A percentile compares a stretch with the other conserved stretches of the same genome.
Conservation (phyloP, 495 filamentous ascomycete species). For the Xylaria telfairii region DNA sequence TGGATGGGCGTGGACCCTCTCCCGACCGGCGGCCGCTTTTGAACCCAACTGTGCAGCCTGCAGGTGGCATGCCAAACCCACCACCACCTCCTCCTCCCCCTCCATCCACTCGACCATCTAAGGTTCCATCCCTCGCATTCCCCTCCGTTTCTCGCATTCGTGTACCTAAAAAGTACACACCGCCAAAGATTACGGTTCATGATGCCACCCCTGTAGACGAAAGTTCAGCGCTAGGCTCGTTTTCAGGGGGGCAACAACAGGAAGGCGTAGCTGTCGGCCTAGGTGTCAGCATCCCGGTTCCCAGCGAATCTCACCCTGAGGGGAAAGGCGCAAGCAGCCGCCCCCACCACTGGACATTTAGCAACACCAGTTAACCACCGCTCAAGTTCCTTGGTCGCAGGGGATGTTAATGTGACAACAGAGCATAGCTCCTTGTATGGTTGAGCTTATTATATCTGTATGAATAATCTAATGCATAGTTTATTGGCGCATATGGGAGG, state of each 20-base stretch:
- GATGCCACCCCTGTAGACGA: slow-evolving; percentile 25
- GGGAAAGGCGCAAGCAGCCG: slow-evolving; percentile 11
- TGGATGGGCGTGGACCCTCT: slow-evolving; percentile 20
- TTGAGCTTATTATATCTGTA: slow-evolving; percentile 7
- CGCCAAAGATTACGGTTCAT: slow-evolving; percentile 34
- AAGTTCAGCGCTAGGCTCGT: not conserved
- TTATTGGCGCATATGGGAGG: slow-evolving; percentile 23
- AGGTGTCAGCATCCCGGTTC: not conserved
- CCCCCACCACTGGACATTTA: slow-evolving; percentile 1
- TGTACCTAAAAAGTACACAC: slow-evolving; percentile 33
- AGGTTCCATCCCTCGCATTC: slow-evolving; percentile 32
- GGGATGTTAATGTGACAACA: not conserved
- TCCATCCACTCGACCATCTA: slow-evolving; percentile 25
- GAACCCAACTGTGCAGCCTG: not conserved
- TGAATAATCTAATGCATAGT: slow-evolving; percentile 23
- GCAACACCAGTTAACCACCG: not conserved
- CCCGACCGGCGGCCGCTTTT: slow-evolving; percentile 17
- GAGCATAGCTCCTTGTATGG: slow-evolving; percentile 8
- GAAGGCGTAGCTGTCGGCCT: not conserved
- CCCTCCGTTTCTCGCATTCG: slow-evolving; percentile 33
- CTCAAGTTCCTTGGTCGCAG: not conserved
- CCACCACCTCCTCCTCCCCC: slow-evolving; percentile 25
- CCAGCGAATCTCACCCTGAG: not conserved
- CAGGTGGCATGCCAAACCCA: not conserved
- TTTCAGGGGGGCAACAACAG: not conserved